Base-by-base conservation (phyloP, 495 filamentous ascomycete genomes). In the Chaetomidium leptoderma region DNA sequence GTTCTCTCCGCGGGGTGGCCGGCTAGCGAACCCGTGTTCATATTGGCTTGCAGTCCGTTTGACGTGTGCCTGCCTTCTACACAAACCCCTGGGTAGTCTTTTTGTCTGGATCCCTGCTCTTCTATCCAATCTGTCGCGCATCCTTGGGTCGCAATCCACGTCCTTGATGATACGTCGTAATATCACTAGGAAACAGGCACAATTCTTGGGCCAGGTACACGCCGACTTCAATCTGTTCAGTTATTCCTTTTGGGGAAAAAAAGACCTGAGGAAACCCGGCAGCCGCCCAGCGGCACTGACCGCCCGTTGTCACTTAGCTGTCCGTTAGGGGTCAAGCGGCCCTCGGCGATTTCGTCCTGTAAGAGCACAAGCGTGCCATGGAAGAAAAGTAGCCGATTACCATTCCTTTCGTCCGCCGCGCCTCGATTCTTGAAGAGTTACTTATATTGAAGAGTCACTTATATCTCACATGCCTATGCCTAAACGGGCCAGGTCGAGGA, bases 1-100 rank as follows among this genome's bases (percentile, higher is more conserved):
- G 35, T 14, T 24, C 32, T 14, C 16, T 27, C 2, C 36, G 36
- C 14, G 36, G 37, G 35, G 30, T 56, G 53, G 33, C 30, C 24
- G 32, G 43, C 29, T 48, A 48, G 30, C 43, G n/a, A 44, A 45
- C 21, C 53, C 32, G 53, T 30, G 53, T 17, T 10, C 19, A 30
- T 11, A 17, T 9, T 55, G 51, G 35, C 17, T 44, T 23, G 36
- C 24, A 14, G 36, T 16, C 35, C 32, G 11, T 54, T 24, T 9
- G 19, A 29, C 26, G 16, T 42, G n/a, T n/a, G n/a, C n/a, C n/a
- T n/a, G n/a, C n/a, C n/a, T n/a, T n/a, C n/a, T n/a, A n/a, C n/a
- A n/a, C n/a, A n/a, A n/a, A n/a, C n/a, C n/a, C n/a, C n/a, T n/a
- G n/a, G n/a, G n/a, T n/a, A n/a, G n/a, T n/a, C n/a, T n/a, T n/a